A percentile compares a stretch with the other conserved stretches of the same genome.
phyloP scores from a whole-genome alignment of 2,329 filamentous ascomycete genomes.

The Sclerotinia trifoliorum region DNA sequence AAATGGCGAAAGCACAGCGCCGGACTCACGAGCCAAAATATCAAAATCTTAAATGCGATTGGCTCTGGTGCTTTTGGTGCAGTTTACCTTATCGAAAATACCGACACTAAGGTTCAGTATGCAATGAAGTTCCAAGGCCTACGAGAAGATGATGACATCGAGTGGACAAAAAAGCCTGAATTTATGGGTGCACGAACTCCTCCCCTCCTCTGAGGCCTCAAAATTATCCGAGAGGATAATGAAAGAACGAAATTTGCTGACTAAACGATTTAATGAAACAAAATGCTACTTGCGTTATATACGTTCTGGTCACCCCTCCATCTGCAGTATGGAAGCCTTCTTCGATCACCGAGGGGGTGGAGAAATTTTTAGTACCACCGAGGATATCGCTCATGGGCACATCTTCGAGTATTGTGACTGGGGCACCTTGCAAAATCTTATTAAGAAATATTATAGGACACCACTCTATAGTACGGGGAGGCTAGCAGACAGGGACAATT shows the following conservation, averaged over 20 bases:
- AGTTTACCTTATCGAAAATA: conserved; percentile 11
- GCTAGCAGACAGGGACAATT: rapidly evolving
- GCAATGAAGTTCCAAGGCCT: not conserved
- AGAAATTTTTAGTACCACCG: not conserved
- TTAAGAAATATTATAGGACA: not conserved
- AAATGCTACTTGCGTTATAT: conserved; percentile 15
- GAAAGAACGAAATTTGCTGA: not conserved
- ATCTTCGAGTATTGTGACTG: conserved; percentile 13
- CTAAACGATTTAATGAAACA: conserved; percentile 9
- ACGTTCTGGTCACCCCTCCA: not conserved
- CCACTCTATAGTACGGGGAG: not conserved
- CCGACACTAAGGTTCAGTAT: not conserved
- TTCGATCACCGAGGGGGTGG: not conserved
- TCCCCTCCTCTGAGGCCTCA: not conserved
- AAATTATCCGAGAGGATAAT: not conserved
- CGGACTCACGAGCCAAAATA: not conserved
- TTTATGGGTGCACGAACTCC: not conserved
- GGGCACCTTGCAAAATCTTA: not conserved
- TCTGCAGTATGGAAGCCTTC: conserved; percentile 14
- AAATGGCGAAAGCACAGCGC: conserved; percentile 5
- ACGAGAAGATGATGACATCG: not conserved
- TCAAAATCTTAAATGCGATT: not conserved
- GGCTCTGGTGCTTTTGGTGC: not conserved
- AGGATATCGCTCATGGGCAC: not conserved
- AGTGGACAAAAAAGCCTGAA: not conserved